phyloP scores from a whole-genome alignment of 805 yeast species.

The Yamadazyma olivae region DNA sequence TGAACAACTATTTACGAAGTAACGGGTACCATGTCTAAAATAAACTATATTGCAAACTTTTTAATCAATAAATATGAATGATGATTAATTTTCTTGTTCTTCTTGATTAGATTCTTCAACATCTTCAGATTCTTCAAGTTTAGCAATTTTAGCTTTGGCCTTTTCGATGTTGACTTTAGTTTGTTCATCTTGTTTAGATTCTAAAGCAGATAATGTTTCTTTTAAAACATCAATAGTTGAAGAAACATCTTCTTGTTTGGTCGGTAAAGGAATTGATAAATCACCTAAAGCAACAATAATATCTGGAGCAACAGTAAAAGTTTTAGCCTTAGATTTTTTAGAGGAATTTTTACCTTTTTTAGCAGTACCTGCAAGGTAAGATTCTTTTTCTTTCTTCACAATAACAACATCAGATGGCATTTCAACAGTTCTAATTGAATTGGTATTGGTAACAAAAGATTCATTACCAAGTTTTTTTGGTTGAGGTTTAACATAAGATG shows the following conservation, averaged over 20 bases:
- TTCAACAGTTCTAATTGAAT: slow-evolving; percentile 48
- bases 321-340: slow-evolving; percentile 52
- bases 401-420: slow-evolving; percentile 64
- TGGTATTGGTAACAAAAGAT: slow-evolving; percentile 21
- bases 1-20: too few relatives aligned
- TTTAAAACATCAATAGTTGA: slow-evolving; percentile 63
- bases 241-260: slow-evolving; percentile 67
- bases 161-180: slow-evolving; percentile 72
- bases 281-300: slow-evolving; percentile 74
- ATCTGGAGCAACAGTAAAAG: slow-evolving; percentile 75
- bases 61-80: too few relatives aligned
- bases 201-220: slow-evolving; percentile 66
- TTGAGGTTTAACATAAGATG: slow-evolving; percentile 63
- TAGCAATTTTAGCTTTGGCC: slow-evolving; percentile 75
- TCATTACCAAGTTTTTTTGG: slow-evolving; percentile 27
- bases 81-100: too few relatives aligned
- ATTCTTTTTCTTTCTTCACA: slow-evolving; percentile 60
- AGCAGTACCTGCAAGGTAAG: slow-evolving; percentile 49
- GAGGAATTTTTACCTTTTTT: slow-evolving; percentile 39
- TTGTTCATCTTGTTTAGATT: slow-evolving; percentile 72
- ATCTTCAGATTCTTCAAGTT: slow-evolving; percentile 52
- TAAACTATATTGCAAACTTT: too few relatives aligned
- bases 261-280: slow-evolving; percentile 76
- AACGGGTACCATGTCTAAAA: too few relatives aligned
- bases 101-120: slow-evolving; percentile 41